Evolutionary conservation across 306 rosid genomes (phyloP).

Genomic region (Acacia confusa): DNA sequence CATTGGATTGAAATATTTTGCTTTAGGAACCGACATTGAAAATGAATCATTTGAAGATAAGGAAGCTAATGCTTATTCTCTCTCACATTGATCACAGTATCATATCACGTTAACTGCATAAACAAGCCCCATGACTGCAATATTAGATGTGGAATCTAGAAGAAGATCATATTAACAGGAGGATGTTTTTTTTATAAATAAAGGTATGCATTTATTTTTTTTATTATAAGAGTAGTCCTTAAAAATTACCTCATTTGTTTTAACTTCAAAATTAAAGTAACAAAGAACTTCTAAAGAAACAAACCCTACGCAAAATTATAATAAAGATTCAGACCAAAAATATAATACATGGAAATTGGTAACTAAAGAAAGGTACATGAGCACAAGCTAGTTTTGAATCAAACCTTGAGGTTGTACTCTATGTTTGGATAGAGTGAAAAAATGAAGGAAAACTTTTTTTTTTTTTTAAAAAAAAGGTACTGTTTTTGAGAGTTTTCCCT

Average conservation of each 20-base stretch:
- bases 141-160: constrained; percentile 34
- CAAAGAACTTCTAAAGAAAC: neutral
- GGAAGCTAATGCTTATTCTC: neutral
- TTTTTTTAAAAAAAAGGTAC: too few species aligned
- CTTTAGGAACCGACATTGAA: constrained; percentile 17
- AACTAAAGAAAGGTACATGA: neutral
- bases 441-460: too few species aligned
- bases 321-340: neutral
- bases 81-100: constrained; percentile 14
- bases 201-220: constrained; percentile 18
- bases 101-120: constrained; percentile 17
- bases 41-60: constrained; percentile 16
- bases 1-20: constrained; percentile 12
- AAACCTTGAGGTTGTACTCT: neutral
- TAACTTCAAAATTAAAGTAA: neutral
- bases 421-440: too few species aligned
- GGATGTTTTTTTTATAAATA: constrained; percentile 14
- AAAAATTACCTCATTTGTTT: neutral
- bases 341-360: neutral
- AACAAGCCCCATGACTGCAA: neutral
- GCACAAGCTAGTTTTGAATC: neutral
- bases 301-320: neutral
- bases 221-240: constrained; percentile 37
- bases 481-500: too few species aligned
- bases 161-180: constrained; percentile 6